phyloP scores from a whole-genome alignment of 768 basidiomycete genomes.

The Lactarius sp. region DNA sequence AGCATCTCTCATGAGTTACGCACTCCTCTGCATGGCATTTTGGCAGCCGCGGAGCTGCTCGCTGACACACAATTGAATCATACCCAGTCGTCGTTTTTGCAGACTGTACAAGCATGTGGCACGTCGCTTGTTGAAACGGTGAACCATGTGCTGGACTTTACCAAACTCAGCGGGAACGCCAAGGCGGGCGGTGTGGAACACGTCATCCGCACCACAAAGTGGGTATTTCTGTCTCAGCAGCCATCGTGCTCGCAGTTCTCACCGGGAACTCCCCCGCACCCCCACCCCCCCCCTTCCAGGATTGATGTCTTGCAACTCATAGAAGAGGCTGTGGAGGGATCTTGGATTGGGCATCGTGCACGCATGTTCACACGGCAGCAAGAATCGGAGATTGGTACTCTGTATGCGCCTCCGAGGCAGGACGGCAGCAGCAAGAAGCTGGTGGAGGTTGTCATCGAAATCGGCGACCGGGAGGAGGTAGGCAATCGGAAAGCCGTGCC shows the following conservation, averaged over 20 bases:
- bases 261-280: not conserved
- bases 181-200: constrained; percentile 76
- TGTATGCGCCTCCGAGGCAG: constrained; percentile 76
- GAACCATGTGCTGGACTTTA: constrained; percentile 95
- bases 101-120: constrained; percentile 92
- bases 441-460: constrained; percentile 87
- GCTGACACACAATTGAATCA: constrained; percentile 78
- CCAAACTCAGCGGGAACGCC: constrained; percentile 84
- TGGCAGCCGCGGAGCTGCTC: constrained; percentile 89
- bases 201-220: constrained; percentile 65
- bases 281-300: constrained; percentile 27
- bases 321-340: constrained; percentile 88
- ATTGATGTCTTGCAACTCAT: constrained; percentile 78
- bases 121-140: constrained; percentile 96
- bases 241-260: not conserved
- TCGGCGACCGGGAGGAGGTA: constrained; percentile 67
- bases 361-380: constrained; percentile 56
- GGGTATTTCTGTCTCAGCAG: constrained; percentile 25
- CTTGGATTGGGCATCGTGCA: constrained; percentile 89
- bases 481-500: constrained; percentile 24
- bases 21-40: constrained; percentile 91
- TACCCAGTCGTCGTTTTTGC: constrained; percentile 79
- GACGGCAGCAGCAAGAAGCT: constrained; percentile 43
- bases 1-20: constrained; percentile 90
- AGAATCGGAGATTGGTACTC: constrained; percentile 81